These are phyloP conservation scores for Saksenaea vasiformis DNA, from an alignment of 371 early-diverging fungal species.

Conservation along the genomic window DNA sequence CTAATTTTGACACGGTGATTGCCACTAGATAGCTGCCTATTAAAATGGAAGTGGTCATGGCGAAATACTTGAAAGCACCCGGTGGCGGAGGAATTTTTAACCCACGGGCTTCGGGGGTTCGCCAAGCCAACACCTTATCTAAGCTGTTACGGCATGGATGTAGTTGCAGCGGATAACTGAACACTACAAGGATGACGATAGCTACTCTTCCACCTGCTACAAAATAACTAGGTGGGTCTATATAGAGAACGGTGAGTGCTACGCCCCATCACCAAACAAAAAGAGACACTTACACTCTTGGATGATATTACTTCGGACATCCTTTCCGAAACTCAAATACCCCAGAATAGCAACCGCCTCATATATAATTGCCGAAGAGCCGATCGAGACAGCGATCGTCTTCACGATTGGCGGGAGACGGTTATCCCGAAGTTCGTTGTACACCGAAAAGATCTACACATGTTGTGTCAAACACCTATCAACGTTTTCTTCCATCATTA, in stretches of 20 bases:
- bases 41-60: constrained; percentile 74
- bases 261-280: neutral
- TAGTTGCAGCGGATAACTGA: constrained; percentile 97
- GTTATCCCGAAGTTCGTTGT: constrained; percentile 92
- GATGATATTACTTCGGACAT: constrained; percentile 89
- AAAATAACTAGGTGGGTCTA: constrained; percentile 68
- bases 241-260: neutral
- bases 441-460: constrained; percentile 82
- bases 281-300: constrained; percentile 67
- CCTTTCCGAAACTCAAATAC: constrained; percentile 94
- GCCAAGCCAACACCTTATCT: constrained; percentile 74
- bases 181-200: constrained; percentile 88
- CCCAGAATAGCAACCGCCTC: constrained; percentile 90
- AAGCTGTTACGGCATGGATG: constrained; percentile 95
- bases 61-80: constrained; percentile 56
- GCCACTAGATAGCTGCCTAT: constrained; percentile 73
- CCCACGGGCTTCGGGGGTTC: constrained; percentile 27
- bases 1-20: constrained; percentile 74
- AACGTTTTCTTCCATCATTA: constrained; percentile 29
- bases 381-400: constrained; percentile 77
- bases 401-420: constrained; percentile 59
- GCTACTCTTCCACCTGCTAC: constrained; percentile 89
- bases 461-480: neutral
- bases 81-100: constrained; percentile 34
- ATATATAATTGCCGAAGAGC: constrained; percentile 83